Evolutionary conservation across 2,329 filamentous ascomycete genomes (phyloP).

Genomic region (Trichoderma brevicompactum): DNA sequence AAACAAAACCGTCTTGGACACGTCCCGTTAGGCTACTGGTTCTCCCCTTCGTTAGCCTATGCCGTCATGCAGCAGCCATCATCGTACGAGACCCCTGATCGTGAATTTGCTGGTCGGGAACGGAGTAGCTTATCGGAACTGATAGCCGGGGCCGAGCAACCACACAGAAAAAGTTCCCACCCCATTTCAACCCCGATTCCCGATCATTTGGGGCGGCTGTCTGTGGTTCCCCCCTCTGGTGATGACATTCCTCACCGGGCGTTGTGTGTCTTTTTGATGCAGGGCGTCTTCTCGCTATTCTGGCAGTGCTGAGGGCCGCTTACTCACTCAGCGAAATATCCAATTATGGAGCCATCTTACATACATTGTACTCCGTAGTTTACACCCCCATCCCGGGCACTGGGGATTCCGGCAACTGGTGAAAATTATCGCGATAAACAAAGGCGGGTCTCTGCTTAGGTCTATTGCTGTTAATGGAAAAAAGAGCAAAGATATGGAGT

Average conservation of each 20-base stretch:
- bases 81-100: constrained; percentile 10
- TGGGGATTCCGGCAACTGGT: too few relatives aligned
- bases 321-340: too few relatives aligned
- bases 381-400: too few relatives aligned
- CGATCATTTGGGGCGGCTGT: neutral
- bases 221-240: neutral
- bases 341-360: too few relatives aligned
- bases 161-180: neutral
- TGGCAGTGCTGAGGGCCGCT: too few relatives aligned
- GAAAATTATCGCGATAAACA: neutral
- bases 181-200: neutral
- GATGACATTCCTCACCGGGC: neutral
- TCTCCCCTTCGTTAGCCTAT: neutral
- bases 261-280: neutral
- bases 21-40: too few relatives aligned
- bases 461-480: neutral
- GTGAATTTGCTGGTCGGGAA: neutral
- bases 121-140: constrained; percentile 7
- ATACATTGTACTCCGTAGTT: too few relatives aligned
- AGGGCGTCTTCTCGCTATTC: neutral
- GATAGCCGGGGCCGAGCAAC: constrained; percentile 1
- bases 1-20: neutral
- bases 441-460: neutral
- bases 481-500: neutral
- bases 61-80: constrained; percentile 12